Evolutionary conservation across 2,329 filamentous ascomycete species (phyloP).

Genomic region (Aspergillus glaucus): DNA sequence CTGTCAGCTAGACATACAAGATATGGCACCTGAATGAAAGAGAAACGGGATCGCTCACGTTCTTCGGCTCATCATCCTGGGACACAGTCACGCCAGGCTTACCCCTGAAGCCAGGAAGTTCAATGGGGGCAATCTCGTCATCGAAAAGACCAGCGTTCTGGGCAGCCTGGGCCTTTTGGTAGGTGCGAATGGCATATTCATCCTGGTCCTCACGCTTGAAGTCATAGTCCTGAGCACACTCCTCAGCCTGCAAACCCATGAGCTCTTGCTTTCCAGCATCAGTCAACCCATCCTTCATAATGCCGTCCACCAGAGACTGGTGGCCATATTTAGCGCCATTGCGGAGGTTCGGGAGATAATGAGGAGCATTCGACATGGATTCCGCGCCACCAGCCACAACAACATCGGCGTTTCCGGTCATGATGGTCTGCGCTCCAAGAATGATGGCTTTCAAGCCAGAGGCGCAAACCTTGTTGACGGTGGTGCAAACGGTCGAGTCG

Average conservation of each 20-base stretch:
- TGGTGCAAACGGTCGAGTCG: constrained; percentile 75
- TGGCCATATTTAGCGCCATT: constrained; percentile 90
- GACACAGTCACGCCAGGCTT: constrained; percentile 78
- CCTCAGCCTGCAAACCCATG: constrained; percentile 90
- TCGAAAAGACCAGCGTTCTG: constrained; percentile 75
- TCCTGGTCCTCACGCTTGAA: constrained; percentile 84
- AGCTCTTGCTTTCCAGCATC: constrained; percentile 89
- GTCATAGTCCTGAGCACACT: constrained; percentile 77
- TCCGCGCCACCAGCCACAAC: constrained; percentile 92
- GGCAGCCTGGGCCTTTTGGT: constrained; percentile 86
- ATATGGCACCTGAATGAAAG: background rate
- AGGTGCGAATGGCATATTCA: constrained; percentile 89
- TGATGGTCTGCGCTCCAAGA: constrained; percentile 92
- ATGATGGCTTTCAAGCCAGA: constrained; percentile 92
- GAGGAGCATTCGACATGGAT: constrained; percentile 96
- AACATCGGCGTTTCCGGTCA: constrained; percentile 87
- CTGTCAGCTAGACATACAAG: background rate
- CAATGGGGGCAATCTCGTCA: constrained; percentile 81
- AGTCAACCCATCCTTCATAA: constrained; percentile 89
- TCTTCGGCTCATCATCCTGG: constrained; percentile 93
- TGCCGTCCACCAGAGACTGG: constrained; percentile 79
- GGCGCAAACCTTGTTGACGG: constrained; percentile 98
- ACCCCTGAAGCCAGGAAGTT: constrained; percentile 79
- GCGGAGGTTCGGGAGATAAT: constrained; percentile 86
- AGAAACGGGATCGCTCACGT: constrained; percentile 45